A percentile compares a stretch with the other conserved stretches of the same genome.
Conservation (phyloP, 345 rosid genomes). For the Aegle marmelos region DNA sequence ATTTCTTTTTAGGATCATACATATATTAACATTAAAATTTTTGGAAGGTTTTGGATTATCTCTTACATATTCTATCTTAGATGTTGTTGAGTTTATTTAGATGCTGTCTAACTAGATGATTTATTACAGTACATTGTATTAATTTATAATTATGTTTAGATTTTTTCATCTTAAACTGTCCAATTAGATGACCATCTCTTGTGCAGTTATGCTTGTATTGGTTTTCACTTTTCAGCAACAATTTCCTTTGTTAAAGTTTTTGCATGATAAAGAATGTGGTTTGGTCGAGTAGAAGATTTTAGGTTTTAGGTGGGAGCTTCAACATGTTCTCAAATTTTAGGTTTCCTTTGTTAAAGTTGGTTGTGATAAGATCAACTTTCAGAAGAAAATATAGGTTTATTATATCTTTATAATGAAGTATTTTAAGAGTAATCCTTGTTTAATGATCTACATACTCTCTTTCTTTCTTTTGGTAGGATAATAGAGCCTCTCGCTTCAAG, state of each 20-base stretch:
- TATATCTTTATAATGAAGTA: not conserved
- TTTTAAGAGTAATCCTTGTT: not conserved
- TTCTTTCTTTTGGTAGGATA: conserved; percentile 45
- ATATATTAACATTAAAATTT: not conserved
- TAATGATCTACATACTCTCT: conserved; percentile 15
- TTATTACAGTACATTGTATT: not conserved
- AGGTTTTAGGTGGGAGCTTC: not conserved
- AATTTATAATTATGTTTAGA: not conserved
- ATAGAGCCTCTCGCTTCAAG: conserved; percentile 99
- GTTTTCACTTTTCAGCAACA: not conserved
- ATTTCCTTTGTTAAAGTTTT: not conserved
- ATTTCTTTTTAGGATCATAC: not conserved
- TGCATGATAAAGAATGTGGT: not conserved
- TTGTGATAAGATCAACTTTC: not conserved
- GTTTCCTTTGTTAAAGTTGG: too few relatives aligned
- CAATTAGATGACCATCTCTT: not conserved
- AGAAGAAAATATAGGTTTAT: not conserved
- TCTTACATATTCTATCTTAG: not conserved
- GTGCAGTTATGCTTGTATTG: not conserved
- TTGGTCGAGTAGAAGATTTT: not conserved
- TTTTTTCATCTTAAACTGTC: not conserved
- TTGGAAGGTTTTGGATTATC: not conserved
- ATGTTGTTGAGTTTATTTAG: not conserved
- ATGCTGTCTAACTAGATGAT: not conserved
- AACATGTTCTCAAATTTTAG: not conserved